Conservation (phyloP, 768 basidiomycete species). For the Pulveroboletus frians region DNA sequence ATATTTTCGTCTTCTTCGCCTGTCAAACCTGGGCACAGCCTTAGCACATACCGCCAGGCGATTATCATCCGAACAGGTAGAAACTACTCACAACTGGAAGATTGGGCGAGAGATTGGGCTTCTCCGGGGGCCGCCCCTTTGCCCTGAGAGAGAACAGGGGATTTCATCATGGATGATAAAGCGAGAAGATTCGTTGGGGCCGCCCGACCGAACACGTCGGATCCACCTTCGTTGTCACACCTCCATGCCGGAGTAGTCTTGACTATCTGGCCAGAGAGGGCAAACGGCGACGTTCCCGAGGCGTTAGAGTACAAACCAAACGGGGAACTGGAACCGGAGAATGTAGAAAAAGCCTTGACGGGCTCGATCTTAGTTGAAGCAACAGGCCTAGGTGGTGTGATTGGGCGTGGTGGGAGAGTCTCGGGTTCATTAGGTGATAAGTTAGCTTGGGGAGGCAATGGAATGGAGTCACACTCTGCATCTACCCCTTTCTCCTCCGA, state of each 20-base stretch:
- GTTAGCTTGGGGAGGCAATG: constrained; percentile 2
- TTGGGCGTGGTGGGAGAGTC: constrained; percentile 6
- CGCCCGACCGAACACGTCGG: constrained; percentile 9
- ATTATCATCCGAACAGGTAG: not conserved
- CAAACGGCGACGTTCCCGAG: constrained; percentile 23
- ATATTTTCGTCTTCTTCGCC: constrained; percentile 65
- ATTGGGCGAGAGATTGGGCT: constrained; percentile 3
- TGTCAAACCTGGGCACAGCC: constrained; percentile 33
- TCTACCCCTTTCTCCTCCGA: constrained; percentile 11
- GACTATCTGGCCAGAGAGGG: constrained; percentile 10
- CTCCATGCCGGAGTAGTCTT: constrained; percentile 27
- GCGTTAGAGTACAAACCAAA: constrained; percentile 29
- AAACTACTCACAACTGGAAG: constrained; percentile 15
- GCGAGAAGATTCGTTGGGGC: constrained; percentile 9
- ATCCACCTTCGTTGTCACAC: constrained; percentile 3
- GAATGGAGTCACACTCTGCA: constrained; percentile 9
- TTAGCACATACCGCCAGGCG: constrained; percentile 2
- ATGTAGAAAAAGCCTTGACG: constrained; percentile 36
- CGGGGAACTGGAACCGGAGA: constrained; percentile 33
- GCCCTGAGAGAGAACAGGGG: not conserved
- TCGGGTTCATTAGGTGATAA: constrained; percentile 7
- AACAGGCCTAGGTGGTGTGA: constrained; percentile 11
- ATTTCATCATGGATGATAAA: constrained; percentile 10
- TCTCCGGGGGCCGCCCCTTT: not conserved
- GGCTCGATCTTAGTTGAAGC: constrained; percentile 6